Evolutionary conservation across 768 basidiomycete genomes (phyloP).

Genomic region (Tulasnella sp.): DNA sequence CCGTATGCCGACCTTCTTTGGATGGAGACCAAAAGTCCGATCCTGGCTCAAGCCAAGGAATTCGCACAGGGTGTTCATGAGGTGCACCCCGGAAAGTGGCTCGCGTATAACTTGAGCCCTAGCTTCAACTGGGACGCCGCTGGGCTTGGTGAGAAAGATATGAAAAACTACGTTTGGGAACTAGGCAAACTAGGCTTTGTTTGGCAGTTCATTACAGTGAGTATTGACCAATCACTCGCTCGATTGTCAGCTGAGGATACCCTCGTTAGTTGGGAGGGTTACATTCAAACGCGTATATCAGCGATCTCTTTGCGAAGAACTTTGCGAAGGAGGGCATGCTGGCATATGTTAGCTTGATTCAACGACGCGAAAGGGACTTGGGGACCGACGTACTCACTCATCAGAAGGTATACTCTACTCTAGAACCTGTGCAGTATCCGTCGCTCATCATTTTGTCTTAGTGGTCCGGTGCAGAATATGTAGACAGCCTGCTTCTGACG

Average conservation of each 20-base stretch:
- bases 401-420: constrained; percentile 55
- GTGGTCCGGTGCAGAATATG: constrained; percentile 95
- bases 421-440: neutral
- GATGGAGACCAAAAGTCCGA: constrained; percentile 97
- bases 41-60: constrained; percentile 79
- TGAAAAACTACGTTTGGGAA: constrained; percentile 83
- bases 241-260: neutral
- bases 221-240: constrained; percentile 21
- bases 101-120: constrained; percentile 91
- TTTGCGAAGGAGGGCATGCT: constrained; percentile 97
- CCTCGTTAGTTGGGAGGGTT: constrained; percentile 72
- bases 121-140: constrained; percentile 94
- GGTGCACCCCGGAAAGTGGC: constrained; percentile 79
- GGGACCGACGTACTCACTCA: constrained; percentile 95
- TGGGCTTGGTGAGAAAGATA: constrained; percentile 71
- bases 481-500: constrained; percentile 83
- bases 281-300: constrained; percentile 96
- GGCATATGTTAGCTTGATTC: constrained; percentile 92
- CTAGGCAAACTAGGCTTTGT: constrained; percentile 92
- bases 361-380: constrained; percentile 82
- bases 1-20: constrained; percentile 86
- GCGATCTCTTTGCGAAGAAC: constrained; percentile 76
- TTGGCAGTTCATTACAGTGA: constrained; percentile 97
- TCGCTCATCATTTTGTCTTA: constrained; percentile 24
- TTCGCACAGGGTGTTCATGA: constrained; percentile 82